These are phyloP conservation scores for Cynara cardunculus DNA, from an alignment of 129 eudicot genomes.

Conservation along the genomic window DNA sequence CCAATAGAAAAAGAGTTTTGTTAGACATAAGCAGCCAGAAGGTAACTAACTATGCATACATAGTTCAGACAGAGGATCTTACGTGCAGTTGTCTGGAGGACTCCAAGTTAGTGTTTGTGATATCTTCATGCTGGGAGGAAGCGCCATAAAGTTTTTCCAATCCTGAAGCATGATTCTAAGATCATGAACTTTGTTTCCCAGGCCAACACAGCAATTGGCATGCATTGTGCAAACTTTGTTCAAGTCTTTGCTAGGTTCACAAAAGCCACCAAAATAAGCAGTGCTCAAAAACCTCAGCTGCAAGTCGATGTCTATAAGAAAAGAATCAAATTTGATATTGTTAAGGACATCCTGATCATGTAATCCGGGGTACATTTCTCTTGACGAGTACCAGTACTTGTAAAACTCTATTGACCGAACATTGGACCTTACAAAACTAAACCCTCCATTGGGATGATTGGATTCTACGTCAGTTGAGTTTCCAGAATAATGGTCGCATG, in stretches of 20 bases:
- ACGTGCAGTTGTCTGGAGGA: not conserved
- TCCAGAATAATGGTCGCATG: conserved; percentile 49
- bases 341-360: conserved; percentile 65
- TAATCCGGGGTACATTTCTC: conserved; percentile 37
- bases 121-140: not conserved
- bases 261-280: conserved; percentile 47
- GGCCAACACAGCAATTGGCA: conserved; percentile 55
- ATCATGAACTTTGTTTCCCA: conserved; percentile 44
- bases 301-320: conserved; percentile 30
- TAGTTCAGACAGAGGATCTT: not conserved
- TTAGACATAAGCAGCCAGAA: not conserved
- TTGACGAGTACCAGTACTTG: conserved; percentile 54
- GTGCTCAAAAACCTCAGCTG: conserved; percentile 44
- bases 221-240: conserved; percentile 50
- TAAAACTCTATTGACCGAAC: conserved; percentile 45
- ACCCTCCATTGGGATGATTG: conserved; percentile 44
- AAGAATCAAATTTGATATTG: conserved; percentile 33
- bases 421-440: conserved; percentile 43
- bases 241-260: conserved; percentile 57
- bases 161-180: conserved; percentile 52
- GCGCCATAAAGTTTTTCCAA: conserved; percentile 28
- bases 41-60: not conserved
- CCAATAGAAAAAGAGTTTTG: not conserved
- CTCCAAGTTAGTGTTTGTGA: not conserved
- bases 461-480: conserved; percentile 27